Conservation (phyloP, 768 basidiomycete species). For the Xerocomellus dryophilus region DNA sequence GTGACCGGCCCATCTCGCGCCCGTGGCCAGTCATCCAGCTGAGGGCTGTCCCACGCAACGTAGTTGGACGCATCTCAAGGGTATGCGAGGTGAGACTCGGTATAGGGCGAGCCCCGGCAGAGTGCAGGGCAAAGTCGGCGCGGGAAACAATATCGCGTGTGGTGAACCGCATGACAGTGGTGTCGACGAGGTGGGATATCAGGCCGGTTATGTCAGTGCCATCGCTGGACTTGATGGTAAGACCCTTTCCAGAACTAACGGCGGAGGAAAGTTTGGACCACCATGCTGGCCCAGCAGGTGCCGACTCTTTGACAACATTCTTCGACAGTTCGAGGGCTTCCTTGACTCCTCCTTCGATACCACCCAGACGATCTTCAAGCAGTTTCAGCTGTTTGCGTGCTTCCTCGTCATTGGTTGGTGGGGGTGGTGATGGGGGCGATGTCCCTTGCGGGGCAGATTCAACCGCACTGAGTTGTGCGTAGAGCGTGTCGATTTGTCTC, state of each 20-base stretch:
- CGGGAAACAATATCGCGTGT: slow-evolving; percentile 77
- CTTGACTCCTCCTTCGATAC: slow-evolving; percentile 60
- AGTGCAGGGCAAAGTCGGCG: slow-evolving; percentile 82
- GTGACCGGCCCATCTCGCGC: slow-evolving; percentile 69
- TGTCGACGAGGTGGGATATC: slow-evolving; percentile 73
- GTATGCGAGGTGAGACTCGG: slow-evolving; percentile 83
- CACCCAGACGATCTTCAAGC: slow-evolving; percentile 61
- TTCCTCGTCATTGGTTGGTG: slow-evolving; percentile 48
- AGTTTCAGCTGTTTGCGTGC: slow-evolving; percentile 50
- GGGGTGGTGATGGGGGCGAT: slow-evolving; percentile 12
- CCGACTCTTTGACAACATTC: slow-evolving; percentile 37
- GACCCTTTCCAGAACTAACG: slow-evolving; percentile 40
- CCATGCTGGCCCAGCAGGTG: slow-evolving; percentile 53
- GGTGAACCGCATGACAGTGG: slow-evolving; percentile 61
- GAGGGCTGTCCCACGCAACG: slow-evolving; percentile 46
- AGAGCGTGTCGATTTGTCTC: slow-evolving; percentile 54
- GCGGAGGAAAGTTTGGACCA: slow-evolving; percentile 62
- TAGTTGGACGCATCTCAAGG: slow-evolving; percentile 58
- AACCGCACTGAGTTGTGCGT: slow-evolving; percentile 38
- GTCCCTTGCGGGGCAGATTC: slow-evolving; percentile 24
- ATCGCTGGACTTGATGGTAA: slow-evolving; percentile 70
- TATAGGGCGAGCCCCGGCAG: slow-evolving; percentile 76
- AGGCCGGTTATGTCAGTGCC: slow-evolving; percentile 72
- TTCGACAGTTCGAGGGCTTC: slow-evolving; percentile 71
- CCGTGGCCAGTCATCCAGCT: slow-evolving; percentile 61